These are phyloP conservation scores for Ceratocystis cubensis DNA, from an alignment of 2,329 filamentous ascomycete genomes.

Conservation along the genomic window DNA sequence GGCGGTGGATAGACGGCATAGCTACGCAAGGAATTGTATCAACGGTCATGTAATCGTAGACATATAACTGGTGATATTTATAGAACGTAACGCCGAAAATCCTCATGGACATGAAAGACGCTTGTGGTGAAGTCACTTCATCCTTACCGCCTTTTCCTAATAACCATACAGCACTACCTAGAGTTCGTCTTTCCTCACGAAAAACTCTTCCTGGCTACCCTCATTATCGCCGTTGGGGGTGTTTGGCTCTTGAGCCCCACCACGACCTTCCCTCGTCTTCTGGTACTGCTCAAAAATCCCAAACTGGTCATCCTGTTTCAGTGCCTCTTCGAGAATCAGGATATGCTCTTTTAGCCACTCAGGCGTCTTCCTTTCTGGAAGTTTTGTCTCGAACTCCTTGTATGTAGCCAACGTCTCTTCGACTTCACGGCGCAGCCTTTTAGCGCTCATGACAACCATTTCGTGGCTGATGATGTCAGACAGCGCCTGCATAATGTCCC, in stretches of 20 bases:
- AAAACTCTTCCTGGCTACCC: conserved; percentile 41
- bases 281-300: conserved; percentile 9
- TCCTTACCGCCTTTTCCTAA: background rate
- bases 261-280: background rate
- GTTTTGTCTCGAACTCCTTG: conserved; percentile 26
- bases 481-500: conserved; percentile 29
- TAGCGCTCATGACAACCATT: conserved; percentile 47
- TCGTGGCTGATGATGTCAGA: conserved; percentile 52
- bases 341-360: conserved; percentile 19
- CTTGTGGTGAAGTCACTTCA: background rate
- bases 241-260: background rate
- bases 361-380: conserved; percentile 21
- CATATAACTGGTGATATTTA: too few species aligned
- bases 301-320: conserved; percentile 41
- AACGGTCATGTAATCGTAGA: too few species aligned
- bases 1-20: too few species aligned
- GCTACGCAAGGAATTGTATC: too few species aligned
- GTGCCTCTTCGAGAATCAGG: conserved; percentile 43
- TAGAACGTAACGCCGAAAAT: background rate
- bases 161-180: conserved; percentile 25
- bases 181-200: conserved; percentile 38
- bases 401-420: conserved; percentile 12
- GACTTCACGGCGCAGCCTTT: conserved; percentile 9
- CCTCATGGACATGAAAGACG: background rate
- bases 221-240: conserved; percentile 23